Evolutionary conservation across 176 grass and related monocot species (phyloP).

Genomic region (Thalia dealbata): DNA sequence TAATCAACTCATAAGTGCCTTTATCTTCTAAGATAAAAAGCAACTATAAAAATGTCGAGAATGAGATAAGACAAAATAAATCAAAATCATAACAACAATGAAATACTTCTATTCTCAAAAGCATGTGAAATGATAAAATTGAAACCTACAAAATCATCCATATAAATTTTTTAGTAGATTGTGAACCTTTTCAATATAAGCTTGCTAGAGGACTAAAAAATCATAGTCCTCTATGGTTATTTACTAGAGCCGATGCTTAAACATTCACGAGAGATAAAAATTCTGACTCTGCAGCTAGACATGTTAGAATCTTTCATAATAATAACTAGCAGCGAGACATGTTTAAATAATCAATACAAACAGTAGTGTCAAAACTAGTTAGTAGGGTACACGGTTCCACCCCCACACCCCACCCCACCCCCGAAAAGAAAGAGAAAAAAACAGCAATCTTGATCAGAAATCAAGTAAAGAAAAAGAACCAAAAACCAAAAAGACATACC

Average conservation of each 20-base stretch:
- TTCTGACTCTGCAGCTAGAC: not conserved
- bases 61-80: not conserved
- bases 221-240: too few species aligned
- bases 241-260: too few species aligned
- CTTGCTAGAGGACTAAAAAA: not conserved
- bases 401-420: too few species aligned
- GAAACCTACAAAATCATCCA: not conserved
- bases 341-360: not conserved
- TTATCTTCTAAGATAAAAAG: too few species aligned
- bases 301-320: not conserved
- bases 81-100: not conserved
- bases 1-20: too few species aligned
- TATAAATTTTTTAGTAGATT: not conserved
- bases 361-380: too few species aligned
- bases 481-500: conserved; percentile 15
- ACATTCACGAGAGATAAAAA: not conserved
- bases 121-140: not conserved
- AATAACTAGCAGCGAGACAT: not conserved
- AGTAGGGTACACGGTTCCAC: too few species aligned
- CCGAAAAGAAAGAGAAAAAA: too few species aligned
- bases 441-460: not conserved
- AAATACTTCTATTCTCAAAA: not conserved
- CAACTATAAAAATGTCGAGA: too few species aligned
- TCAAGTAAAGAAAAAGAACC: not conserved
- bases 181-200: not conserved